Evolutionary conservation across 2,329 filamentous ascomycete genomes (phyloP), one percentile per base, ranked within the genome.

Genomic region (Fusarium albosuccineum): DNA sequence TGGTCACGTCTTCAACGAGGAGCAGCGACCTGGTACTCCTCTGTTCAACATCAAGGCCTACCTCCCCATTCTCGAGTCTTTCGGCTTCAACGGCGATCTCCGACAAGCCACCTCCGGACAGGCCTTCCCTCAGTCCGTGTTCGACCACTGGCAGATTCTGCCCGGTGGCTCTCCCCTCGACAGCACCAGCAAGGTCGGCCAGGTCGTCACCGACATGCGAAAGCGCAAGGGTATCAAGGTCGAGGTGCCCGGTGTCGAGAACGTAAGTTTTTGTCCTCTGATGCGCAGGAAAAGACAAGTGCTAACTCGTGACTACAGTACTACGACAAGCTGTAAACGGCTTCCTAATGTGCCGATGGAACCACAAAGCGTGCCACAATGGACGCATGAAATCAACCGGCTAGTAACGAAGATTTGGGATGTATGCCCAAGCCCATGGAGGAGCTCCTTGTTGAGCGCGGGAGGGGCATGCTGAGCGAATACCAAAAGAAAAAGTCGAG

Each of bases 201-300:
- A 88, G 80, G 87, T 97, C 76, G 93, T 98, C 76, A 85, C 87
- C 80, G 89, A 91, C 63, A 97, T 97, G 91, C 94, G 96, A 81
- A 97, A 97, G 91, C 93, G 95, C 86, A 99, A 99, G 93, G 96
- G 95, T 93, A 87, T 99, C 88, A 99, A 99, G 93, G 85, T 91
- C 79, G 89, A 93, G 78, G 92, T 97, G 81, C 95, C 96, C 77
- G 92, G 91, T 81, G 91, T 94, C 86, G 93, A 93, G 81, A 97
- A 97, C 89, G 93, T 96, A 89, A 93, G 93, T 92, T 70, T 60
- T 37, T 27, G 41, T 9, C 26, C 8, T 1, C 3, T 29, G 17
- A 3, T 39, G 29, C 37, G 10, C 30, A 27, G 39, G 16, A 29
- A 44, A 29, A 49, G 40, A 27, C 39, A 22, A 22, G 33, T 44